Evolutionary conservation across 139 green algal genomes (phyloP), one percentile per base, ranked within the genome.

Genomic region (Eudorina sp.): DNA sequence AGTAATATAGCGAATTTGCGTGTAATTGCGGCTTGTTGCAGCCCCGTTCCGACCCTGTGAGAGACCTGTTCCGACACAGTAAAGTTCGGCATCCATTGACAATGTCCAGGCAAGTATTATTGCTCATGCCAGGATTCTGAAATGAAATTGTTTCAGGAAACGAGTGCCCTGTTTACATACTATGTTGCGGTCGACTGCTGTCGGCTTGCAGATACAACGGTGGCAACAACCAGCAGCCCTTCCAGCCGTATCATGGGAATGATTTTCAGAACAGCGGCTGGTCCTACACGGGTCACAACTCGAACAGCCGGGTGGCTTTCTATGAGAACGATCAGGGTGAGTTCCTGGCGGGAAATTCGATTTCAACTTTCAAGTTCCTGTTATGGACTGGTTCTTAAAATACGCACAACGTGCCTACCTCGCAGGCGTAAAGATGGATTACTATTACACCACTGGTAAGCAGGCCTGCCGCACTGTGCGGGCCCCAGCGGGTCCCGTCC

Each of bases 341-440:
- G 40, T 27, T 48, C 2, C 19, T 40, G 68, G 19, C 27, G 21
- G 64, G 4, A 29, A 41, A 5, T 4, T 14, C 29, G 64, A 7
- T 9, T 45, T 31, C 66, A 27, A 3, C 0, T 16, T 38, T 11
- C 60, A n/a, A n/a, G n/a, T n/a, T n/a, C n/a, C n/a, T n/a, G n/a
- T n/a, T n/a, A n/a, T n/a, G n/a, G n/a, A n/a, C n/a, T n/a, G n/a
- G n/a, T n/a, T n/a, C n/a, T n/a, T n/a, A n/a, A n/a, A n/a, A n/a
- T n/a, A n/a, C n/a, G n/a, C n/a, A n/a, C n/a, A n/a, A n/a, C n/a
- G n/a, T n/a, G n/a, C n/a, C n/a, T n/a, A n/a, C n/a, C n/a, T n/a
- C n/a, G n/a, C 75, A 84, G 78, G 66, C 36, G 82, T 88, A 25
- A 88, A 88, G 82, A 53, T 70, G 45, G 82, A 88, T 36, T 88